Evolutionary conservation across 352 stramenopile genomes (phyloP).

Genomic region (Phytophthora nicotianae): DNA sequence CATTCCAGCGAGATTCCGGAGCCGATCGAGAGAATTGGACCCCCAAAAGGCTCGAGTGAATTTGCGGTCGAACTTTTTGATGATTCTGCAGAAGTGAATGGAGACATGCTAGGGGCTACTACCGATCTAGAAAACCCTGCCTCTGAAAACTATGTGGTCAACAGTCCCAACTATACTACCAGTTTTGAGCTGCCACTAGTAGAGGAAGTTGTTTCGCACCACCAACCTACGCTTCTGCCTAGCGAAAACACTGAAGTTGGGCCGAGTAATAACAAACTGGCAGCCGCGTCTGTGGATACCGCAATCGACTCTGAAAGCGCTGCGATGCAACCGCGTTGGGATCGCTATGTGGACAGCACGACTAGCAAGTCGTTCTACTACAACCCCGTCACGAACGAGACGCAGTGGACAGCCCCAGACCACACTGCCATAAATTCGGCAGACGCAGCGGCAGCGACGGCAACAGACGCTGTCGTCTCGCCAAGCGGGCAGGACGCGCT

Average conservation of each 20-base stretch:
- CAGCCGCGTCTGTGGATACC: background rate
- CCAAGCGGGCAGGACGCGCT: slow-evolving; percentile 7
- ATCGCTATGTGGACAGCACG: slow-evolving; percentile 54
- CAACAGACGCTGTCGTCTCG: slow-evolving; percentile 12
- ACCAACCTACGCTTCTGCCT: background rate
- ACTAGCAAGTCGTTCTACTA: slow-evolving; percentile 67
- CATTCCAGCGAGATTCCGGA: background rate
- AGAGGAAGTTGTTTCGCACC: background rate
- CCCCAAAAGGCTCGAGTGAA: slow-evolving; percentile 22
- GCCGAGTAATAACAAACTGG: background rate
- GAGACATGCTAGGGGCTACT: background rate
- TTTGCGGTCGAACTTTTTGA: slow-evolving; percentile 27
- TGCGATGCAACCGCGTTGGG: slow-evolving; percentile 35
- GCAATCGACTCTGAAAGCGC: background rate
- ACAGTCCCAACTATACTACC: background rate
- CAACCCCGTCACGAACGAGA: slow-evolving; percentile 42
- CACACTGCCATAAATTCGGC: slow-evolving; percentile 18
- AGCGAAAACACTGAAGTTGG: slow-evolving; percentile 1
- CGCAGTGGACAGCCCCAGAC: slow-evolving; percentile 48
- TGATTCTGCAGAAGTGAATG: slow-evolving; percentile 4
- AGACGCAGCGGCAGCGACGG: background rate
- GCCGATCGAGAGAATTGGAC: background rate
- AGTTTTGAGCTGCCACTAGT: background rate
- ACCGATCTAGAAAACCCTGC: background rate
- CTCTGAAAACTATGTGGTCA: background rate